These are phyloP conservation scores for Scedosporium aurantiacum DNA, from an alignment of 2,329 filamentous ascomycete genomes.

Conservation along the genomic window DNA sequence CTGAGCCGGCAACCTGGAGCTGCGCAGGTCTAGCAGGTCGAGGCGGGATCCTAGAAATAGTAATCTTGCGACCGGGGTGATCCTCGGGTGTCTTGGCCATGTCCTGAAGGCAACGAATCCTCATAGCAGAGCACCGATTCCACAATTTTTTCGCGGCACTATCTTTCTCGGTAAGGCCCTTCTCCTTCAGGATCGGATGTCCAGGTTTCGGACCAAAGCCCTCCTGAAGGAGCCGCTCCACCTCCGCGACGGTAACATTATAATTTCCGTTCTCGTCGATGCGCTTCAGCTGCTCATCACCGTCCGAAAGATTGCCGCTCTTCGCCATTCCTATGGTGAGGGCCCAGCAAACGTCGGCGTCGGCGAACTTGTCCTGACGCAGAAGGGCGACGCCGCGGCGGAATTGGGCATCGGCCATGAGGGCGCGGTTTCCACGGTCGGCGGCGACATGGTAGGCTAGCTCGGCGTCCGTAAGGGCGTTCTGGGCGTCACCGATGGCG, in stretches of 20 bases:
- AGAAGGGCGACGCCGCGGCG: conserved; percentile 66
- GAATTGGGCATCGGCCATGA: conserved; percentile 72
- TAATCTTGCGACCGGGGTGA: conserved; percentile 35
- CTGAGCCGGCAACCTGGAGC: neutral
- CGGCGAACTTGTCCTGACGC: conserved; percentile 58
- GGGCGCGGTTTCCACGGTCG: conserved; percentile 60
- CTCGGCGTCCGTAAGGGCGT: conserved; percentile 61
- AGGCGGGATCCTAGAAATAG: conserved; percentile 15
- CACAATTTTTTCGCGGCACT: conserved; percentile 5
- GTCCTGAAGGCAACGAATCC: conserved; percentile 33
- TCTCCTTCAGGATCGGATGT: conserved; percentile 9
- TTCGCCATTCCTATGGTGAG: conserved; percentile 37
- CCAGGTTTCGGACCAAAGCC: conserved; percentile 12
- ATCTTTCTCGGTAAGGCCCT: conserved; percentile 15
- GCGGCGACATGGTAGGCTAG: conserved; percentile 49
- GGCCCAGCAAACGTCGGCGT: conserved; percentile 61
- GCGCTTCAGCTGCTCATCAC: conserved; percentile 1
- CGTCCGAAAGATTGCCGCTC: conserved; percentile 14
- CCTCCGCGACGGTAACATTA: conserved; percentile 23
- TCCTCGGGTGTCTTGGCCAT: conserved; percentile 33
- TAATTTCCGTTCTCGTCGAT: conserved; percentile 38
- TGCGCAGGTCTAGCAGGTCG: neutral
- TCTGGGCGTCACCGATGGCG: conserved; percentile 46
- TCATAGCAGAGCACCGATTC: conserved; percentile 3
- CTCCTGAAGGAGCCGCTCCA: conserved; percentile 19